Conservation (phyloP, 306 rosid genomes). For the Acacia melanoxylon region DNA sequence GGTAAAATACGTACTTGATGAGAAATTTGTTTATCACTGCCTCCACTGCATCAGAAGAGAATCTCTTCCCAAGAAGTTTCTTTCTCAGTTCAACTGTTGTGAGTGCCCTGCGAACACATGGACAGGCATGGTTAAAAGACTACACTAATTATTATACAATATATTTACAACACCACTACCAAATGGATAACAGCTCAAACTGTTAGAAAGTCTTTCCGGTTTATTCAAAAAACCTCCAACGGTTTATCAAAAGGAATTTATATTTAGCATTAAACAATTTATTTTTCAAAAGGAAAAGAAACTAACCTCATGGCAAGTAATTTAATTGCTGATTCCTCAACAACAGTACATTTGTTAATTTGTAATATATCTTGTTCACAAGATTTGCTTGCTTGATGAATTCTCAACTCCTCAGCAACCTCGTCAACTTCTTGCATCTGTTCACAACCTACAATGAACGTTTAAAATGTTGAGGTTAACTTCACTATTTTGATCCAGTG, state of each 20-base stretch:
- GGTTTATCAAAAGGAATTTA: neutral
- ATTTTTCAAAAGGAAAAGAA: neutral
- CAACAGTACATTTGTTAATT: constrained; percentile 37
- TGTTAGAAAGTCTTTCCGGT: neutral
- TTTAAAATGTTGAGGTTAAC: constrained; percentile 21
- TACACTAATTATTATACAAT: neutral
- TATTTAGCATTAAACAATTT: neutral
- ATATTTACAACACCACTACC: neutral
- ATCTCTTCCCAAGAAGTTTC: constrained; percentile 61
- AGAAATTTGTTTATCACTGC: constrained; percentile 63
- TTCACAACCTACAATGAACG: constrained; percentile 36
- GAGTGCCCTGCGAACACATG: constrained; percentile 62
- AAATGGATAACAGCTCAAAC: constrained; percentile 13
- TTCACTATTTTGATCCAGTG: constrained; percentile 14
- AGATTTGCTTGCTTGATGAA: constrained; percentile 31
- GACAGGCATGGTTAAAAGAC: constrained; percentile 19
- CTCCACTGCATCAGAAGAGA: constrained; percentile 57
- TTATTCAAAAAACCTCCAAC: constrained; percentile 19
- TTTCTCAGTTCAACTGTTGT: constrained; percentile 74
- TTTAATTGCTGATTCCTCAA: constrained; percentile 61
- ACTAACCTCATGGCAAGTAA: constrained; percentile 76
- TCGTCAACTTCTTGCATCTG: constrained; percentile 50
- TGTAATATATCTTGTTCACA: constrained; percentile 39
- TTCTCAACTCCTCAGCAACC: constrained; percentile 44
- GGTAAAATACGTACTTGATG: constrained; percentile 53